phyloP scores from a whole-genome alignment of 2,329 filamentous ascomycete species.

The Huntiella omanensis region DNA sequence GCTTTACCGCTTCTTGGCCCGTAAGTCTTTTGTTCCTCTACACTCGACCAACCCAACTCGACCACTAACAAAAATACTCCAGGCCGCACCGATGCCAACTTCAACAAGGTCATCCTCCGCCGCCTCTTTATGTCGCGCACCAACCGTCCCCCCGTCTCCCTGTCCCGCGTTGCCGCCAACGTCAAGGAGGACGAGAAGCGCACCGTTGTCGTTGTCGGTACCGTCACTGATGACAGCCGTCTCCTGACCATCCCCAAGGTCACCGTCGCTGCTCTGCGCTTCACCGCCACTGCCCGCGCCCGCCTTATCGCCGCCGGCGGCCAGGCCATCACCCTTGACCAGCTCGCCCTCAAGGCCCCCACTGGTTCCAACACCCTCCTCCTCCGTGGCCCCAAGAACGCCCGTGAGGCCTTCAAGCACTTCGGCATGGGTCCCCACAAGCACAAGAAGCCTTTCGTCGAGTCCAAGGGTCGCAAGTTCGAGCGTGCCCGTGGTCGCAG shows the following conservation, averaged over 20 bases:
- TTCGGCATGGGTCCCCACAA: constrained; percentile 97
- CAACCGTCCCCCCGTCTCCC: constrained; percentile 87
- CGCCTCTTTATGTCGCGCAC: constrained; percentile 97
- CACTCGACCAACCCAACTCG: neutral
- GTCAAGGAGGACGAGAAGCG: constrained; percentile 51
- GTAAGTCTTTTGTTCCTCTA: constrained; percentile 37
- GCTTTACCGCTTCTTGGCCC: constrained; percentile 91
- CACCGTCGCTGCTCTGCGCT: constrained; percentile 82
- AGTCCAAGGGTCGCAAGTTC: constrained; percentile 99
- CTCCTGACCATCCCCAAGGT: constrained; percentile 80
- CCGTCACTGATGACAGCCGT: constrained; percentile 95
- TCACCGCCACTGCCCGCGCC: constrained; percentile 89
- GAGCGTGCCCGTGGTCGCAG: constrained; percentile 97
- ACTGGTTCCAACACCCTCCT: constrained; percentile 95
- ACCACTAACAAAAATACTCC: constrained; percentile 7
- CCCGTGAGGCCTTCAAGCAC: constrained; percentile 96
- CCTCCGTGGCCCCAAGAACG: constrained; percentile 94
- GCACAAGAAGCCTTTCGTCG: constrained; percentile 96
- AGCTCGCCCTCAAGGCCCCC: constrained; percentile 85
- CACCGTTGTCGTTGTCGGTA: constrained; percentile 86
- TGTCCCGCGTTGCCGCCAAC: constrained; percentile 72
- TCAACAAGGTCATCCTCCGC: constrained; percentile 98
- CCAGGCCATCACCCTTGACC: constrained; percentile 88
- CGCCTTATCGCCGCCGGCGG: constrained; percentile 86
- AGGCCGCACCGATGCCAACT: constrained; percentile 91